Conservation (phyloP, 2,329 filamentous ascomycete species). For the Colletotrichum sp. region DNA sequence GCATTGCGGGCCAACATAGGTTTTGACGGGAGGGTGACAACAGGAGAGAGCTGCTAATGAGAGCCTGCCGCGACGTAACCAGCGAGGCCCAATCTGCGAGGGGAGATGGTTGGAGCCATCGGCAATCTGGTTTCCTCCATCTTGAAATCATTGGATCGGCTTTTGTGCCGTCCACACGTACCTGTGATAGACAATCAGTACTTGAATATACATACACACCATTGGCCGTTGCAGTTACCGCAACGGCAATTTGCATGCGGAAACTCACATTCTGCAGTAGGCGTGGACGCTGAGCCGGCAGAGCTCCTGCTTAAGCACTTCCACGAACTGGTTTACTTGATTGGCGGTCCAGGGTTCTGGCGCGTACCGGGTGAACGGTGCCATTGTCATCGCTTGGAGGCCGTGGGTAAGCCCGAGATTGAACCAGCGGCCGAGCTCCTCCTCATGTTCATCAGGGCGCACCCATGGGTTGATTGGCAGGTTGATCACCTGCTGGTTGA, state of each 20-base stretch:
- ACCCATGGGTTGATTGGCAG: constrained; percentile 79
- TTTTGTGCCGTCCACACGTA: constrained; percentile 25
- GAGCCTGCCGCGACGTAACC: not conserved
- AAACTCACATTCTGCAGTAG: constrained; percentile 78
- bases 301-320: constrained; percentile 70
- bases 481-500: constrained; percentile 71
- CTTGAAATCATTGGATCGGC: constrained; percentile 15
- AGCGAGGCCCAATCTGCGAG: not conserved
- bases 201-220: not conserved
- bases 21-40: constrained; percentile 12
- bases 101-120: not conserved
- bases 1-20: not conserved
- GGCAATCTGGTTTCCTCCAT: not conserved
- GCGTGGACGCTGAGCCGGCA: constrained; percentile 70
- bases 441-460: constrained; percentile 49
- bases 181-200: constrained; percentile 13
- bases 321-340: constrained; percentile 68
- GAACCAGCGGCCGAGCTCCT: constrained; percentile 80
- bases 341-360: constrained; percentile 60
- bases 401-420: constrained; percentile 78
- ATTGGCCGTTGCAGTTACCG: not conserved
- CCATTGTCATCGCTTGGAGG: constrained; percentile 74
- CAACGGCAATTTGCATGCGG: not conserved
- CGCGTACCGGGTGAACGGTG: constrained; percentile 68
- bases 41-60: constrained; percentile 2